phyloP scores from a whole-genome alignment of 2,329 filamentous ascomycete genomes.

The Clonostachys solani region DNA sequence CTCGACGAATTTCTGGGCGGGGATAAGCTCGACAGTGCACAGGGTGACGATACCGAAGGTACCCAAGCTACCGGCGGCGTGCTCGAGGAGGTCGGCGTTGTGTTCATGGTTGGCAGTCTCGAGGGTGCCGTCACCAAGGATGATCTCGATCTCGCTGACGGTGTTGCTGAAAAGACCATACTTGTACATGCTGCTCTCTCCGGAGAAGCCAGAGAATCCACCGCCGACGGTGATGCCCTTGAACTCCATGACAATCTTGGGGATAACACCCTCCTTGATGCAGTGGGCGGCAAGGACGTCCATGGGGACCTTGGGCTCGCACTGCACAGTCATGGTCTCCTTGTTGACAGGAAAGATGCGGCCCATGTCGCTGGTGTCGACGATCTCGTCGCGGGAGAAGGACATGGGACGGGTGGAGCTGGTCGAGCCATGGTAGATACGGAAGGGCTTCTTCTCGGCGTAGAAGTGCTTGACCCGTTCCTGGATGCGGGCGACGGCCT shows the following conservation, averaged over 20 bases:
- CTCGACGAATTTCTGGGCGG: constrained; percentile 43
- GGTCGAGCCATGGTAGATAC: constrained; percentile 58
- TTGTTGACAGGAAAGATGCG: constrained; percentile 49
- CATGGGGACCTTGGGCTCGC: constrained; percentile 57
- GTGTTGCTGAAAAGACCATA: constrained; percentile 53
- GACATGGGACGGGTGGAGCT: constrained; percentile 49
- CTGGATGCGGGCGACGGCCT: constrained; percentile 15
- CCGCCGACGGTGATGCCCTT: constrained; percentile 57
- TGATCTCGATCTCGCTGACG: constrained; percentile 46
- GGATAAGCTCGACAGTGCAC: constrained; percentile 45
- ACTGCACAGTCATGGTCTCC: constrained; percentile 40
- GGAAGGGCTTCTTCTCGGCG: constrained; percentile 37
- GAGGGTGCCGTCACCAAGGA: constrained; percentile 47
- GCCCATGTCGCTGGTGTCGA: constrained; percentile 50
- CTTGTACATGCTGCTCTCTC: constrained; percentile 52
- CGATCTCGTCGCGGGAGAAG: constrained; percentile 30
- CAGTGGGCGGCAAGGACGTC: constrained; percentile 47
- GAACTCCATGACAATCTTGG: constrained; percentile 56
- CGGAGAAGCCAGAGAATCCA: constrained; percentile 49
- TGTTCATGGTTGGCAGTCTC: constrained; percentile 38
- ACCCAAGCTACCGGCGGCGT: constrained; percentile 47
- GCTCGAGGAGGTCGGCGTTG: constrained; percentile 44
- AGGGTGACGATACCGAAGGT: constrained; percentile 53
- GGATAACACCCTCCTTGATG: constrained; percentile 42
- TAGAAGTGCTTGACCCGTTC: constrained; percentile 18